Evolutionary conservation across 2,329 filamentous ascomycete species (phyloP).

Genomic region (Fusarium sp.): DNA sequence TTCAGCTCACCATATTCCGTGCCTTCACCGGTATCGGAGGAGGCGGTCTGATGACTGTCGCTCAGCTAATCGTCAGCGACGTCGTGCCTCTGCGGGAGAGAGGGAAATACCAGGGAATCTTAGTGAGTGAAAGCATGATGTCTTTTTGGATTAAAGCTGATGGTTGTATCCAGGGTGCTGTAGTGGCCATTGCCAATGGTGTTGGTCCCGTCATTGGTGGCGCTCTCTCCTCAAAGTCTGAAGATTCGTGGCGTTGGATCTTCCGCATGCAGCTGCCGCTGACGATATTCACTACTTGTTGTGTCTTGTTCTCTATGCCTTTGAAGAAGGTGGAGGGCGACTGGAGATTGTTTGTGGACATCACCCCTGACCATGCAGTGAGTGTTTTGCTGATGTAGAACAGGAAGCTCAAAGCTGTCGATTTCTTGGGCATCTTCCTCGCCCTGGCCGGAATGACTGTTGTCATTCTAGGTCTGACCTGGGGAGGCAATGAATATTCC

Average conservation of each 20-base stretch:
- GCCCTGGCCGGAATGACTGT: slow-evolving; percentile 60
- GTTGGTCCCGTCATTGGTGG: slow-evolving; percentile 67
- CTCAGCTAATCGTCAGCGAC: slow-evolving; percentile 77
- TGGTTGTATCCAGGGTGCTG: slow-evolving; percentile 53
- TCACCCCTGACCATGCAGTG: fast-evolving
- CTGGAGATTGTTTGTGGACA: slow-evolving; percentile 56
- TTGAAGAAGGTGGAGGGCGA: slow-evolving; percentile 64
- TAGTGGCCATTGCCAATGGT: slow-evolving; percentile 65
- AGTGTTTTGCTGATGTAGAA: background rate
- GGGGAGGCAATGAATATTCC: slow-evolving; percentile 69
- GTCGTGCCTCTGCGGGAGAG: slow-evolving; percentile 76
- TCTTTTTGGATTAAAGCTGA: fast-evolving
- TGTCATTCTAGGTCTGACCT: slow-evolving; percentile 64
- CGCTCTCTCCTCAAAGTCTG: slow-evolving; percentile 58
- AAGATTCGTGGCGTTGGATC: slow-evolving; percentile 65
- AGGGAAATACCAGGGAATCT: slow-evolving; percentile 77
- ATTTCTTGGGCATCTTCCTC: slow-evolving; percentile 61
- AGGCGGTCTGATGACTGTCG: slow-evolving; percentile 77
- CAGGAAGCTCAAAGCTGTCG: slow-evolving; percentile 62
- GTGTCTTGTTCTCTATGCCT: slow-evolving; percentile 68
- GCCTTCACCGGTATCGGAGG: slow-evolving; percentile 69
- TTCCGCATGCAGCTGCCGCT: slow-evolving; percentile 67
- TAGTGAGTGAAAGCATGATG: slow-evolving; percentile 47
- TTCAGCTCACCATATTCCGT: slow-evolving; percentile 56
- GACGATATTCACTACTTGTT: slow-evolving; percentile 58